Evolutionary conservation across 1,284 basidiomycete genomes (phyloP).

Genomic region (Fistulinella cinereoalba): DNA sequence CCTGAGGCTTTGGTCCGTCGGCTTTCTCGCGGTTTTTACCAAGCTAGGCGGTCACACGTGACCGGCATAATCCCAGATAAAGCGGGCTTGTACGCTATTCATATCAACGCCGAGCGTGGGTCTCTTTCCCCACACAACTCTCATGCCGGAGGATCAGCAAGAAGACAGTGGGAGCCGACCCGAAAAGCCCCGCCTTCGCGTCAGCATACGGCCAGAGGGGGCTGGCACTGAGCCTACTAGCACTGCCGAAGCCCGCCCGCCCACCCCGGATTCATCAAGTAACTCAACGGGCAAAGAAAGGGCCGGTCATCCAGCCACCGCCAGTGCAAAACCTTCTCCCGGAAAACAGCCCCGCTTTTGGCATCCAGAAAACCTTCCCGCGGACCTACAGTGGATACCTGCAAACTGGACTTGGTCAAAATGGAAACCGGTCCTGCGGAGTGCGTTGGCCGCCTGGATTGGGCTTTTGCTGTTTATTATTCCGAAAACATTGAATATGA

Average conservation of each 20-base stretch:
- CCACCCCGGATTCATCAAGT: neutral
- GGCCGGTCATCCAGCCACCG: neutral
- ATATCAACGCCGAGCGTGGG: too few species aligned
- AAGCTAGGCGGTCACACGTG: too few species aligned
- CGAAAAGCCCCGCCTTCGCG: slow-evolving; percentile 6
- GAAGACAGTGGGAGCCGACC: neutral
- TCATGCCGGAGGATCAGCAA: slow-evolving; percentile 12
- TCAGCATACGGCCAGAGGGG: slow-evolving; percentile 3
- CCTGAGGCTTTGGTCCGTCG: too few species aligned
- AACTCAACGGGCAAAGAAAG: slow-evolving; percentile 4
- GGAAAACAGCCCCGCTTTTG: neutral
- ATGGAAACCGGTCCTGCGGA: slow-evolving; percentile 64
- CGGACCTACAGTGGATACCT: slow-evolving; percentile 51
- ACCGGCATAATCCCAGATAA: too few species aligned
- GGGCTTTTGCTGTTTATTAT: slow-evolving; percentile 64
- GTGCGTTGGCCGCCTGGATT: slow-evolving; percentile 63
- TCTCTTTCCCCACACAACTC: neutral
- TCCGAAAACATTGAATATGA: slow-evolving; percentile 42
- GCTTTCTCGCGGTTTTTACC: too few species aligned
- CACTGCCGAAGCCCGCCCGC: neutral
- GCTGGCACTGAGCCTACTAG: too few species aligned
- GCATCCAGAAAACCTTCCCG: slow-evolving; percentile 19
- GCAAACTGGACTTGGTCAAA: slow-evolving; percentile 56
- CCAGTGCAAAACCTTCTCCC: neutral
- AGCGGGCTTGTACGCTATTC: too few species aligned